Base-by-base conservation (phyloP, 306 rosid genomes). In the Rosa lucieae region DNA sequence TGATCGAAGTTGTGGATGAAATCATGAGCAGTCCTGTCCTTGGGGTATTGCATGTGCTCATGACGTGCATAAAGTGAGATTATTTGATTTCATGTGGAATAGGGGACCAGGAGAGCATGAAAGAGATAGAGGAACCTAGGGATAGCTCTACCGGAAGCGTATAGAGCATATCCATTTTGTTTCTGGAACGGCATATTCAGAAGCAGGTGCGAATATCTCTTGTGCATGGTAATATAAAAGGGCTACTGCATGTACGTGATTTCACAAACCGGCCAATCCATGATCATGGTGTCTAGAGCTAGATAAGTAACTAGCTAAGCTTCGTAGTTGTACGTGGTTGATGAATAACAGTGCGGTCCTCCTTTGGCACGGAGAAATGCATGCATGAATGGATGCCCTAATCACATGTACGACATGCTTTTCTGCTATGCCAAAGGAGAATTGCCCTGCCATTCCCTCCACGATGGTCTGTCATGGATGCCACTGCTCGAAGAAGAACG, bases 71-170 rank as follows among this genome's bases (percentile, higher is more conserved):
- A 44, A 44, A 59, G 39, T 23, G 67, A 3, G 67, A 23, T 62
- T 11, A 29, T 63, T 32, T 63, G 69, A 63, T 63, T 63, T 63
- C 43, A 63, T 63, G 43, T 13, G 18, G 20, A 20, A 26, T 49
- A 37, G 77, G 66, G 51, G 67, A 73, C 77, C 77, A 53, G 1
- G 37, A 73, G 53, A 18, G 77, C 77, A 73, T n/a, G 77, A 73
- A 39, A 53, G 77, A 51, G 66, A 73, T 35, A 10, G 66, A 35
- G 7, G 44, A 73, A 39, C 71, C 71, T 8, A 4, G 48, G 46
- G 46, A 67, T 17, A 40, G 11, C 46, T 72, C 29, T 18, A 68
- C 46, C 37, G 63, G 66, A 73, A 73, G 53, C 53, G 15, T 72
- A 15, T 37, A 18, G 26, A 49, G 77, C 66, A 73, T 73, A 37